Evolutionary conservation across 441 rosid genomes (phyloP).

Genomic region (Gossypium laxum): DNA sequence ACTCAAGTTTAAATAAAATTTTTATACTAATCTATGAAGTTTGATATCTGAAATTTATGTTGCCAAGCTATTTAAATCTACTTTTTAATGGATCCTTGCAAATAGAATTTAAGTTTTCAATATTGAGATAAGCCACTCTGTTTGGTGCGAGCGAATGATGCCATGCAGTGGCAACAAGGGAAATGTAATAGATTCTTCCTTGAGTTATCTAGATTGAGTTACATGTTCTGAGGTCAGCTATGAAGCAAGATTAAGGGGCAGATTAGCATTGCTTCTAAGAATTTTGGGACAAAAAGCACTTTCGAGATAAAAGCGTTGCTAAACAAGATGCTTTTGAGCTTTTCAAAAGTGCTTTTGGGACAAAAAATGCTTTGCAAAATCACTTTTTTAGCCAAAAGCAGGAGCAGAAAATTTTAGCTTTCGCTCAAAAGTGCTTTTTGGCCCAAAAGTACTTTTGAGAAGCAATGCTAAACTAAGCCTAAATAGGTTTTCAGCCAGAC

Average conservation of each 20-base stretch:
- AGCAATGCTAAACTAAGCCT: no score
- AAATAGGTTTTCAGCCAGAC: background rate
- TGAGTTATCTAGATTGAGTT: background rate
- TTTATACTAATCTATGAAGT: background rate
- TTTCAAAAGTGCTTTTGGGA: no score
- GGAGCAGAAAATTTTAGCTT: no score
- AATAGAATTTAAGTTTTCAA: background rate
- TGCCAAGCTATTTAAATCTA: background rate
- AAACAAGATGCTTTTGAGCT: no score
- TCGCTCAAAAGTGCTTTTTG: no score
- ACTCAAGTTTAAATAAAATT: background rate
- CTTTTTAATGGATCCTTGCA: background rate
- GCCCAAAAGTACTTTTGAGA: no score
- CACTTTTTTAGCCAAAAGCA: no score
- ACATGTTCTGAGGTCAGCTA: background rate
- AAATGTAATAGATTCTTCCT: background rate
- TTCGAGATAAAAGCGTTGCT: no score
- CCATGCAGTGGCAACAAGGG: background rate
- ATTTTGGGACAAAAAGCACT: no score
- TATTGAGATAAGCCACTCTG: background rate
- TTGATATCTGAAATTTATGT: background rate
- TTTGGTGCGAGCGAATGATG: background rate
- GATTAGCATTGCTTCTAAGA: no score
- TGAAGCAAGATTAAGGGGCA: background rate
- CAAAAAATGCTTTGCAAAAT: no score